Base-by-base conservation (phyloP, 2,329 filamentous ascomycete species). In the Alternaria incomplexa region DNA sequence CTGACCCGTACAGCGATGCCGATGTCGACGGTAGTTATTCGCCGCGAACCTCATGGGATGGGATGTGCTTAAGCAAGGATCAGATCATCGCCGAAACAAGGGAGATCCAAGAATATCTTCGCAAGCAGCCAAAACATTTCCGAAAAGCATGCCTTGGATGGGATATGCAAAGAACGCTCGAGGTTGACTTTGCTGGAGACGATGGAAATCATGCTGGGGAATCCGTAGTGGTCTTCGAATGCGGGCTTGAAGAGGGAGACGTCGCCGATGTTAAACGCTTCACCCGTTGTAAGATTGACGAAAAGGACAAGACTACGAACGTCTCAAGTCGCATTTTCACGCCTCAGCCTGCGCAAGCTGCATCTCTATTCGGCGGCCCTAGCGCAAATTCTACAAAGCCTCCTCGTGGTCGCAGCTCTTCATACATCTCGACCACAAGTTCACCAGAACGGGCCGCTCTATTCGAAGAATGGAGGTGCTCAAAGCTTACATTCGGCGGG, bases 181-280 rank as follows among this genome's bases (percentile, higher is more conserved):
- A 96, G 72, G 93, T 97, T 3, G 96, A 99, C 75, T 98, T 97
- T 80, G 91, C 91, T 44, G 89, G 88, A 20, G 92, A 94, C 68
- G 91, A 96, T 79, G 87, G 88, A n/a, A 83, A 88, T 58, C 88
- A 89, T 52, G 90, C 89, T 25, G 93, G 93, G 20, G 95, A 97
- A 79, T 86, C 85, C 15, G 83, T 97, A 43, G 84, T 96, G 25
- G 86, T 97, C 3, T 85, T 97, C 50, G 85, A 88, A 32, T 91
- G 90, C 72, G 93, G 92, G 1, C 79, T 89, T n/a, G 87, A 88
- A 26, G 87, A 91, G 65, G 85, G 84, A 7, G 81, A 83, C 30
- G 79, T 80, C 12, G 83, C 87, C 6, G 80, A 81, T 8, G 81
- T 90, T 61, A 87, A 82, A 66, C 84, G 89, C 57, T 90, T 84